phyloP scores from a whole-genome alignment of 768 basidiomycete species.

The Rhodotorula babjevae region DNA sequence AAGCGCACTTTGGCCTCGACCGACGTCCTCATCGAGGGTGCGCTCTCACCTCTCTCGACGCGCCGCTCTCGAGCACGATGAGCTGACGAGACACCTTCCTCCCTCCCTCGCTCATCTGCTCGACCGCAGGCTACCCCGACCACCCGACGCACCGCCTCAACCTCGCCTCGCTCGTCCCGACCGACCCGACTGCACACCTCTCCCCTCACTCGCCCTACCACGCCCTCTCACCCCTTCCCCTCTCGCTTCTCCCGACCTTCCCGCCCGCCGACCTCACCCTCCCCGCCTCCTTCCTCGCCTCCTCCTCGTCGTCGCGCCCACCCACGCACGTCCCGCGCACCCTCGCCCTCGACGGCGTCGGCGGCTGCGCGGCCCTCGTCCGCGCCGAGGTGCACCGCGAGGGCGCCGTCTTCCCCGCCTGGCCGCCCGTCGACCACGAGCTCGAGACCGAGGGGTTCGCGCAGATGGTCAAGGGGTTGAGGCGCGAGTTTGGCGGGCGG shows the following conservation, averaged over 20 bases:
- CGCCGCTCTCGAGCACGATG: too few species aligned
- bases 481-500: not conserved
- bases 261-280: not conserved
- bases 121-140: constrained; percentile 10
- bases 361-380: constrained; percentile 37
- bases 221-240: not conserved
- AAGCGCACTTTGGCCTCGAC: constrained; percentile 2
- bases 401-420: constrained; percentile 39
- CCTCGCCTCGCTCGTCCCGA: constrained; percentile 30
- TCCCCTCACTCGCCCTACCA: not conserved
- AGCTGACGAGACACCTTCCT: not conserved
- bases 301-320: not conserved
- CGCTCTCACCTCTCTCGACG: not conserved
- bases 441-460: constrained; percentile 42
- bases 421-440: constrained; percentile 36
- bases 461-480: constrained; percentile 31
- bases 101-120: too few species aligned
- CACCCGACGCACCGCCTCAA: constrained; percentile 38
- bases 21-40: constrained; percentile 38
- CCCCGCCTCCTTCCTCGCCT: not conserved
- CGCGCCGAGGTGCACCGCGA: constrained; percentile 34
- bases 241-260: constrained; percentile 6
- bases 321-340: not conserved
- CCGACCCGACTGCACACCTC: not conserved
- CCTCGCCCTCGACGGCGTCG: constrained; percentile 35